Evolutionary conservation across 1,139 yeast genomes (phyloP).

Genomic region (Pneumocystis wakefieldiae): DNA sequence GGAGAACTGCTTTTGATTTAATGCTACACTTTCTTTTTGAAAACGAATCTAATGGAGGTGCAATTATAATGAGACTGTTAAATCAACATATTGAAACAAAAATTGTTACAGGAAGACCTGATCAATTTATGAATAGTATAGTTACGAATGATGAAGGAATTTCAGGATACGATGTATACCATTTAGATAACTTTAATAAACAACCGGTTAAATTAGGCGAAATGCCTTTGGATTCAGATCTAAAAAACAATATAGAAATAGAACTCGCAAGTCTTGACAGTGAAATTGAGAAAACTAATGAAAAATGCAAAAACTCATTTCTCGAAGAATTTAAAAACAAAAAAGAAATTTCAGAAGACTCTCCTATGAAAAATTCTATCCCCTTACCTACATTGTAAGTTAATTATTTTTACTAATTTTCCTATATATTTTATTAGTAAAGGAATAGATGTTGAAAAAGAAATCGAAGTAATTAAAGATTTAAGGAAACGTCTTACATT

Average conservation of each 20-base stretch:
- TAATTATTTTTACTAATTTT: not conserved
- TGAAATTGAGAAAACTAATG: constrained; percentile 7
- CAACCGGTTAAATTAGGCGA: constrained; percentile 69
- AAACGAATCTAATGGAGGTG: constrained; percentile 85
- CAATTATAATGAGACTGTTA: constrained; percentile 66
- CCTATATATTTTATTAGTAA: constrained; percentile 31
- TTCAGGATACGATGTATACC: constrained; percentile 42
- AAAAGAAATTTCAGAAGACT: constrained; percentile 32
- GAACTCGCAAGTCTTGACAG: constrained; percentile 30
- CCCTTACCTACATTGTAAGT: constrained; percentile 53
- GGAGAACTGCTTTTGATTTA: constrained; percentile 73
- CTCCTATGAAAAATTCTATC: constrained; percentile 58
- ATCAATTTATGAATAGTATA: constrained; percentile 20
- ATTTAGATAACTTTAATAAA: constrained; percentile 42
- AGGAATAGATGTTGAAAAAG: constrained; percentile 61
- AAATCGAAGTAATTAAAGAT: constrained; percentile 66
- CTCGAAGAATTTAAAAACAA: constrained; percentile 35
- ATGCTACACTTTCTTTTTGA: constrained; percentile 78
- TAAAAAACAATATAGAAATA: constrained; percentile 67
- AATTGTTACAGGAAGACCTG: constrained; percentile 28
- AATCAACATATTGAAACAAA: constrained; percentile 73
- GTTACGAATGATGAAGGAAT: constrained; percentile 42
- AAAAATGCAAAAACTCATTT: constrained; percentile 25
- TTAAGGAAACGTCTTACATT: constrained; percentile 59
- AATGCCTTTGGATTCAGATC: constrained; percentile 73